These are phyloP conservation scores for Flueggea neowawraea DNA, from an alignment of 441 rosid genomes.

Conservation along the genomic window DNA sequence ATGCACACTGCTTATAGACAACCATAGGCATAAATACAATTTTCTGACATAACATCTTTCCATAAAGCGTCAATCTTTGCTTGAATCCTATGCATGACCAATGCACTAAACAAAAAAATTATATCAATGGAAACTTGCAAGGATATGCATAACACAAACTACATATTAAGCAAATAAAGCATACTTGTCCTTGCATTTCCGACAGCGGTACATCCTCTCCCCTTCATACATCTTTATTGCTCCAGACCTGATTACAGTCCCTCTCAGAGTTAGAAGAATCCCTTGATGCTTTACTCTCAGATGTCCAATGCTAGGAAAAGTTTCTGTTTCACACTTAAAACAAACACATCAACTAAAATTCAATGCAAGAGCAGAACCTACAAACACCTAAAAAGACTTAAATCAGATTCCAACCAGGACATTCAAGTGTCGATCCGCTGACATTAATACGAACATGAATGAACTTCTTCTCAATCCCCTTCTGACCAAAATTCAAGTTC, in stretches of 20 bases:
- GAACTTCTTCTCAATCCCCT: slow-evolving; percentile 66
- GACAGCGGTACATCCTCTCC: slow-evolving; percentile 76
- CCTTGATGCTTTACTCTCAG: slow-evolving; percentile 90
- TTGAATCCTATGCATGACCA: too few relatives aligned
- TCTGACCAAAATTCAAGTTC: slow-evolving; percentile 44
- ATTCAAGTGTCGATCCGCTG: slow-evolving; percentile 84
- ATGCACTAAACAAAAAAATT: too few relatives aligned
- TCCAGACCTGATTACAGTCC: slow-evolving; percentile 90
- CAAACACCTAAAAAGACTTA: neutral
- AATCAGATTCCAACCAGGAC: slow-evolving; percentile 42
- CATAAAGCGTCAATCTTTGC: too few relatives aligned
- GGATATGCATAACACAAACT: neutral
- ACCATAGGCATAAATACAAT: too few relatives aligned
- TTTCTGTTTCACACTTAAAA: slow-evolving; percentile 36
- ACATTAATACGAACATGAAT: slow-evolving; percentile 82
- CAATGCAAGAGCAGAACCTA: neutral
- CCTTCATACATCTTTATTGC: slow-evolving; percentile 95
- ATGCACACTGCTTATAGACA: too few relatives aligned
- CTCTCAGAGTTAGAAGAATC: slow-evolving; percentile 80
- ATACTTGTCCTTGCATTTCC: slow-evolving; percentile 79
- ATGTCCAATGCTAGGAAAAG: slow-evolving; percentile 88
- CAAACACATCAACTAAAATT: slow-evolving; percentile 7
- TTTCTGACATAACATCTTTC: too few relatives aligned
- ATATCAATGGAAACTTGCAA: too few relatives aligned
- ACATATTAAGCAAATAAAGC: slow-evolving; percentile 11